These are phyloP conservation scores for Phyllosticta citriasiana DNA, from an alignment of 2,329 filamentous ascomycete species.

Conservation along the genomic window DNA sequence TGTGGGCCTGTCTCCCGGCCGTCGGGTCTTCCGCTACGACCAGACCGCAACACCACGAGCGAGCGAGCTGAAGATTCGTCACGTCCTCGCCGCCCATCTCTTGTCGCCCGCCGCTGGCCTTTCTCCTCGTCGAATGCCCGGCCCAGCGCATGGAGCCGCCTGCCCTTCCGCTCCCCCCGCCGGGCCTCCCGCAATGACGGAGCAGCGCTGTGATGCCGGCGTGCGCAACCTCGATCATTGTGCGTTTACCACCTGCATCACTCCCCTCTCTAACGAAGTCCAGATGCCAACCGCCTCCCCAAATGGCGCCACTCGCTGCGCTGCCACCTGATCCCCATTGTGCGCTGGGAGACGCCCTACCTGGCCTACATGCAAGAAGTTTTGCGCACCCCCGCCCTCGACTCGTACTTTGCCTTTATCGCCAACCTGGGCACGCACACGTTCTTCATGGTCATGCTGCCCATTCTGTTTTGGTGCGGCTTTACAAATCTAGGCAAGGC, in stretches of 20 bases:
- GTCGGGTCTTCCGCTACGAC: no score
- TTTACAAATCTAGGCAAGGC: conserved; percentile 76
- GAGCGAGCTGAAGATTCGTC: neutral
- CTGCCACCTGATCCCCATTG: conserved; percentile 70
- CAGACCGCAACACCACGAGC: no score
- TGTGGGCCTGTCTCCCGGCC: no score
- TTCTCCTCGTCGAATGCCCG: conserved; percentile 3
- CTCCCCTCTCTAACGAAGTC: conserved; percentile 4
- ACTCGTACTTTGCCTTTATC: conserved; percentile 93
- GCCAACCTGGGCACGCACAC: conserved; percentile 96
- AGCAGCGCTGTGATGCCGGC: conserved; percentile 53
- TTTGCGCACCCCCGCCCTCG: conserved; percentile 72
- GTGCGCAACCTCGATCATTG: conserved; percentile 62
- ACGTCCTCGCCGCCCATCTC: neutral
- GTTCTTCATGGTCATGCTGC: conserved; percentile 94
- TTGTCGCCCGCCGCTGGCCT: neutral
- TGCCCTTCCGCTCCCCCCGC: neutral
- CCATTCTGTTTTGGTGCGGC: conserved; percentile 94
- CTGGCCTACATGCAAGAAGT: conserved; percentile 76
- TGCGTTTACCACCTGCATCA: conserved; percentile 18
- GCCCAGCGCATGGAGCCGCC: conserved; percentile 9
- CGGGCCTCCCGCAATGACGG: conserved; percentile 11
- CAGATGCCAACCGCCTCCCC: conserved; percentile 76
- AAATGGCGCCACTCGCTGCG: conserved; percentile 81
- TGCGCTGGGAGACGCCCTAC: conserved; percentile 92